phyloP scores from a whole-genome alignment of 2,329 filamentous ascomycete genomes.

The Zalaria obscura region DNA sequence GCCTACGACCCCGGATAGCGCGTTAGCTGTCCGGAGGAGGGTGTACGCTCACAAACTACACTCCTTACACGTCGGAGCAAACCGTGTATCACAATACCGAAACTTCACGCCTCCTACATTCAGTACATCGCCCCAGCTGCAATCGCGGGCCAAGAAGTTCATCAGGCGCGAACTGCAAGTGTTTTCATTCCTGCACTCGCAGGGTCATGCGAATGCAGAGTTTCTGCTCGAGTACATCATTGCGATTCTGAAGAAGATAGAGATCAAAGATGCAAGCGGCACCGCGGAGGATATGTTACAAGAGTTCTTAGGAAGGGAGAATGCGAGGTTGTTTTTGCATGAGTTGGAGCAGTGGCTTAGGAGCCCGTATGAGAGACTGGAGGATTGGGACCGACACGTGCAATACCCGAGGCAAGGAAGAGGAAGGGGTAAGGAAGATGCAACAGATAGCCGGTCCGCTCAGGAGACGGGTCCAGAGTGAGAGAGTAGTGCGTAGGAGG shows the following conservation, averaged over 20 bases:
- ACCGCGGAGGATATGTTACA: conserved; percentile 66
- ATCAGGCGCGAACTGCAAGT: conserved; percentile 73
- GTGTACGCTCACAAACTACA: conserved; percentile 62
- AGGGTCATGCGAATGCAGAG: conserved; percentile 47
- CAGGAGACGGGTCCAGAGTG: too few relatives aligned
- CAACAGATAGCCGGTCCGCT: too few relatives aligned
- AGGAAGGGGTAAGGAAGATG: too few relatives aligned
- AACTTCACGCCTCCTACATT: conserved; percentile 59
- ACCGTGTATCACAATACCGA: conserved; percentile 60
- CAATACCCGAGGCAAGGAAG: conserved; percentile 42
- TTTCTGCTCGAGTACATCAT: conserved; percentile 79
- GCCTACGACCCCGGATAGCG: conserved; percentile 10
- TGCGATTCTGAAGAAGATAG: conserved; percentile 68
- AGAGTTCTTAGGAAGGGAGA: conserved; percentile 63
- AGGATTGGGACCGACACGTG: conserved; percentile 68
- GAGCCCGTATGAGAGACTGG: conserved; percentile 58
- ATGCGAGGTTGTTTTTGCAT: conserved; percentile 66
- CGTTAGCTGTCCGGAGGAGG: conserved; percentile 48
- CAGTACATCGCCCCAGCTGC: conserved; percentile 47
- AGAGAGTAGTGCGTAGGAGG: too few relatives aligned
- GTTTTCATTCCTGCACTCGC: conserved; percentile 54
- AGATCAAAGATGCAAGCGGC: conserved; percentile 64
- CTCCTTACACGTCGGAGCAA: conserved; percentile 71
- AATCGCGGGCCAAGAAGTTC: conserved; percentile 67
- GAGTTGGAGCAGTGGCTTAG: conserved; percentile 72